A percentile compares a stretch with the other conserved stretches of the same genome.
Conservation (phyloP, 2,329 filamentous ascomycete species). For the Aureobasidium uvarum region DNA sequence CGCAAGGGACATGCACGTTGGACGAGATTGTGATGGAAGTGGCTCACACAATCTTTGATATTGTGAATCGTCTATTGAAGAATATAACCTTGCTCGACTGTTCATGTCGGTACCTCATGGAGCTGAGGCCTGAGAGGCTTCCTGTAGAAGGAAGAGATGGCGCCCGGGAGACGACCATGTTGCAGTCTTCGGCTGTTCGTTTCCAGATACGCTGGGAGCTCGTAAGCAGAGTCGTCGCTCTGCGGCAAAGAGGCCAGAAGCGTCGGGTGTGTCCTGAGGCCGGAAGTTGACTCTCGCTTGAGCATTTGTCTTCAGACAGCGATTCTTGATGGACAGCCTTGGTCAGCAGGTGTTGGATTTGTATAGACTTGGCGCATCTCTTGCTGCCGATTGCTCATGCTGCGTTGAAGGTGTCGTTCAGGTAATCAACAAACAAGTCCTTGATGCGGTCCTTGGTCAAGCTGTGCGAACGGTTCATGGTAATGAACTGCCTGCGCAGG, state of each 20-base stretch:
- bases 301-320: neutral
- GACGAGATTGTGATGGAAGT: neutral
- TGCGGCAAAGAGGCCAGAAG: neutral
- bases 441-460: conserved; percentile 42
- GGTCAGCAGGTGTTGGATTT: neutral
- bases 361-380: neutral
- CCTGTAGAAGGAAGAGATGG: neutral
- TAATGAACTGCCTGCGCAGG: conserved; percentile 72
- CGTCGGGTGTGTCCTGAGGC: too few relatives aligned
- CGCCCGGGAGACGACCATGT: too few relatives aligned
- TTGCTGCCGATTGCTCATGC: neutral
- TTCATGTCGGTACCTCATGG: neutral
- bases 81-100: too few relatives aligned
- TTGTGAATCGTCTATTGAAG: neutral
- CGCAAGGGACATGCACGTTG: neutral
- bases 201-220: neutral
- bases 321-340: neutral
- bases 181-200: too few relatives aligned
- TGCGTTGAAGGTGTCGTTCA: conserved; percentile 42
- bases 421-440: conserved; percentile 44
- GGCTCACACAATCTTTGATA: neutral
- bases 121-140: neutral
- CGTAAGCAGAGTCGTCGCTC: too few relatives aligned
- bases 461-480: conserved; percentile 66
- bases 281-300: neutral